These are phyloP conservation scores for Sporobolomyces roseus DNA, from an alignment of 768 basidiomycete genomes.

Conservation along the genomic window DNA sequence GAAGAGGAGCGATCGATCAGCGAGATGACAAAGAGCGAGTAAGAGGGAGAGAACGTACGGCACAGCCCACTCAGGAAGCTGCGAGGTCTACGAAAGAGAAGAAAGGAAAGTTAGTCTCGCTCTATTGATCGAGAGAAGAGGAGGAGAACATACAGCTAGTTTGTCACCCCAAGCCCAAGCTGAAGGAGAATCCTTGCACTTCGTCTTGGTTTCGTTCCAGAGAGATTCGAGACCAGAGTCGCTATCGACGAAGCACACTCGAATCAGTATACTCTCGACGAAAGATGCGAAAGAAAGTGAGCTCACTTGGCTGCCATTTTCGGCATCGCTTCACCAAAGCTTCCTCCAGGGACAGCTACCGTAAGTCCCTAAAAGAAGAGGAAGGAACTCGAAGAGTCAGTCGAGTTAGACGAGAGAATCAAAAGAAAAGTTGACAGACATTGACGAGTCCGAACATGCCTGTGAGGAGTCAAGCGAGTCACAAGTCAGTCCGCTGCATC, in stretches of 20 bases:
- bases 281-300: not conserved
- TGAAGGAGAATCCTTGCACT: not conserved
- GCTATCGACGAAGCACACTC: not conserved
- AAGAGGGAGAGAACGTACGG: not conserved
- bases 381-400: not conserved
- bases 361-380: not conserved
- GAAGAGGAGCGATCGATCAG: too few relatives aligned
- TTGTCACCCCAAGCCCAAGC: slow-evolving; percentile 13
- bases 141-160: slow-evolving; percentile 50
- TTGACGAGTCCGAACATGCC: slow-evolving; percentile 47
- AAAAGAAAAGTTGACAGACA: not conserved
- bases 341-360: not conserved
- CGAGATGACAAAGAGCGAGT: not conserved
- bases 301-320: slow-evolving; percentile 8
- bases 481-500: too few relatives aligned
- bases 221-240: not conserved
- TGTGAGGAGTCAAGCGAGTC: too few relatives aligned
- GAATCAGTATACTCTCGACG: not conserved
- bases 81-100: not conserved
- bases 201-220: slow-evolving; percentile 8
- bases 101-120: not conserved
- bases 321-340: slow-evolving; percentile 1
- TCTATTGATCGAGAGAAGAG: not conserved
- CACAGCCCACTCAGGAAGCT: slow-evolving; percentile 8
- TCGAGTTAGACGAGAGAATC: not conserved